Evolutionary conservation across 2,329 filamentous ascomycete species (phyloP).

Genomic region (Proliferodiscus dingleyae): DNA sequence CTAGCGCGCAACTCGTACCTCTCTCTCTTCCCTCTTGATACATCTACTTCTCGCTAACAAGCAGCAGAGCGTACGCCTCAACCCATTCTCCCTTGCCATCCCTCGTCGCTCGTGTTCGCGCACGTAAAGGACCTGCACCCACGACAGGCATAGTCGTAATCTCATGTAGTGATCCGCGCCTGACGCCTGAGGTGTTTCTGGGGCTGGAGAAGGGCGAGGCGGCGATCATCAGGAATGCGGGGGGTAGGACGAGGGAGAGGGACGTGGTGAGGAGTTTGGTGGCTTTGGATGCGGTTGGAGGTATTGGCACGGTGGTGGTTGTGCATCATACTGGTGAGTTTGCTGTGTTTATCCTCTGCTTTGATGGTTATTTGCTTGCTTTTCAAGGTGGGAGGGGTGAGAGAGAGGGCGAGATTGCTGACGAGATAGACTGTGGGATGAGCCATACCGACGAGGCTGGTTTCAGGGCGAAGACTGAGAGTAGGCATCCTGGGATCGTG

Average conservation of each 20-base stretch:
- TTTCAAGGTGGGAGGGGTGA: too few species aligned
- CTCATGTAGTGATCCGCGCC: too few species aligned
- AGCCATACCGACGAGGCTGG: conserved; percentile 6
- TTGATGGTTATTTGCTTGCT: too few species aligned
- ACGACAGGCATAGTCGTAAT: too few species aligned
- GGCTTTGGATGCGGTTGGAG: conserved; percentile 5
- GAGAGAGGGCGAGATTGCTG: too few species aligned
- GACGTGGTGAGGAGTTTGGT: conserved; percentile 7
- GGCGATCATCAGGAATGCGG: conserved; percentile 15
- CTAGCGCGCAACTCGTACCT: not conserved
- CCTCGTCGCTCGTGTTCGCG: too few species aligned
- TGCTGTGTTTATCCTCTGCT: too few species aligned
- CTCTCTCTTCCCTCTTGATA: not conserved
- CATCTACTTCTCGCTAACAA: not conserved
- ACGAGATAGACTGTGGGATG: conserved; percentile 13
- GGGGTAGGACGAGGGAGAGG: conserved; percentile 4
- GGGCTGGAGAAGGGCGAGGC: conserved; percentile 2
- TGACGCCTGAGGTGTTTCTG: conserved; percentile 2
- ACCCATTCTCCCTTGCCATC: too few species aligned
- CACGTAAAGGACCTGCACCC: too few species aligned
- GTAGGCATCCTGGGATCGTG: conserved; percentile 10
- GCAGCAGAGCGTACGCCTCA: too few species aligned
- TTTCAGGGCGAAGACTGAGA: conserved; percentile 5
- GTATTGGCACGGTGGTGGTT: conserved; percentile 8
- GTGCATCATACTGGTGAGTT: conserved; percentile 14